phyloP scores from a whole-genome alignment of 441 rosid genomes.

The Pelargonium myrrhifolium region DNA sequence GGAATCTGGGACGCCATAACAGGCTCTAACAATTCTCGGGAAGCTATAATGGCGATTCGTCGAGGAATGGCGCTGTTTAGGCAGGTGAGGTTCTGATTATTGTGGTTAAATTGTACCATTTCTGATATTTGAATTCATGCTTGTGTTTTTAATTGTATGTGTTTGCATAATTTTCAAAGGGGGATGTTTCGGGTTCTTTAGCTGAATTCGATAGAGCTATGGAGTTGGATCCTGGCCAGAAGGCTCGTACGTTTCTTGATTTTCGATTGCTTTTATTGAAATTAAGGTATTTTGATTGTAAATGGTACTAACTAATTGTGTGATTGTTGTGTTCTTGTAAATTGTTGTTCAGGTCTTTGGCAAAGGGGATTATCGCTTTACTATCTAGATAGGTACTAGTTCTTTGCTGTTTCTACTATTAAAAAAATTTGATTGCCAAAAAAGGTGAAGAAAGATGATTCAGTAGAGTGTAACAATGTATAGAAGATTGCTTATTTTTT shows the following conservation, averaged over 20 bases:
- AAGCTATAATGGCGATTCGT: slow-evolving; percentile 51
- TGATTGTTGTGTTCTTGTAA: slow-evolving; percentile 8
- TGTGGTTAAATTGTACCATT: too few relatives aligned
- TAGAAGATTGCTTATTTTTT: too few relatives aligned
- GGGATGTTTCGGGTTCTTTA: slow-evolving; percentile 72
- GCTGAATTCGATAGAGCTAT: slow-evolving; percentile 71
- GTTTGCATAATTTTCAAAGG: slow-evolving; percentile 31
- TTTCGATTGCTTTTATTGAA: background rate
- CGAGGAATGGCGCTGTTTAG: slow-evolving; percentile 75
- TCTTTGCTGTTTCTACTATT: slow-evolving; percentile 6
- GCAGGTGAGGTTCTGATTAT: slow-evolving; percentile 33
- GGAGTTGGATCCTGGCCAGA: slow-evolving; percentile 66
- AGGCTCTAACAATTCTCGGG: slow-evolving; percentile 52
- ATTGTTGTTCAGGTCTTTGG: slow-evolving; percentile 59
- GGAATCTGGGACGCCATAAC: slow-evolving; percentile 81
- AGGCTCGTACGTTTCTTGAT: slow-evolving; percentile 52
- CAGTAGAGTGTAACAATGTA: background rate
- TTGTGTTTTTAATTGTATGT: background rate
- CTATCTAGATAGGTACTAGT: slow-evolving; percentile 63
- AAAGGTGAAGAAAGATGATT: too few relatives aligned
- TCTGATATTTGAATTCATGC: background rate
- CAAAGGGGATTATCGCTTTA: slow-evolving; percentile 89
- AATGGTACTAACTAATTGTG: background rate
- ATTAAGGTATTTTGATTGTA: background rate
- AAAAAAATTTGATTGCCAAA: too few relatives aligned